phyloP scores from a whole-genome alignment of 495 filamentous ascomycete genomes.

The Neurospora sp. region DNA sequence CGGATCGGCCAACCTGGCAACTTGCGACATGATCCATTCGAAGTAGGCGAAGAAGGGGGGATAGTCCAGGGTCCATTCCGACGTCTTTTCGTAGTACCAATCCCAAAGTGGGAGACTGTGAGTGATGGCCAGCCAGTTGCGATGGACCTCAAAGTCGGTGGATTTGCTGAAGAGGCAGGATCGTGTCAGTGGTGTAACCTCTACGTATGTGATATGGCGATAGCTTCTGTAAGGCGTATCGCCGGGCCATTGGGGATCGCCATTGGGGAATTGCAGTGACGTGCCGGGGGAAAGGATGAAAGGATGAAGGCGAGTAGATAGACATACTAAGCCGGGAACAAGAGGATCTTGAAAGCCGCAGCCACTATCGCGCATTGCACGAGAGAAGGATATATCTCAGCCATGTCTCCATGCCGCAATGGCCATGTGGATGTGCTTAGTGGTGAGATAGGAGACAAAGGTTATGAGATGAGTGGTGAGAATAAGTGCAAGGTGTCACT shows the following conservation, averaged over 20 bases:
- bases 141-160: conserved; percentile 97
- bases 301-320: background rate
- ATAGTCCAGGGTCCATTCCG: conserved; percentile 98
- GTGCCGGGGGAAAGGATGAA: background rate
- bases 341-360: conserved; percentile 82
- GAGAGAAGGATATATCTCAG: conserved; percentile 73
- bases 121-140: conserved; percentile 95
- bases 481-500: background rate
- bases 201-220: background rate
- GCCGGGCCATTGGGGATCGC: background rate
- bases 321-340: conserved; percentile 93
- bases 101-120: conserved; percentile 76
- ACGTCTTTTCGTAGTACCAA: conserved; percentile 96
- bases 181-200: background rate
- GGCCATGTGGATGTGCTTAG: conserved; percentile 1
- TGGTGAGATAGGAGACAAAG: background rate
- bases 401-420: conserved; percentile 46
- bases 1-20: conserved; percentile 65
- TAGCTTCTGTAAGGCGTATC: background rate
- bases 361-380: conserved; percentile 79
- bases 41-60: conserved; percentile 96
- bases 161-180: conserved; percentile 59
- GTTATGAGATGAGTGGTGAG: background rate
- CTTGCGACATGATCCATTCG: conserved; percentile 85
- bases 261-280: background rate